These are phyloP conservation scores for Alternaria longipes DNA, from an alignment of 2,329 filamentous ascomycete species.

Conservation along the genomic window DNA sequence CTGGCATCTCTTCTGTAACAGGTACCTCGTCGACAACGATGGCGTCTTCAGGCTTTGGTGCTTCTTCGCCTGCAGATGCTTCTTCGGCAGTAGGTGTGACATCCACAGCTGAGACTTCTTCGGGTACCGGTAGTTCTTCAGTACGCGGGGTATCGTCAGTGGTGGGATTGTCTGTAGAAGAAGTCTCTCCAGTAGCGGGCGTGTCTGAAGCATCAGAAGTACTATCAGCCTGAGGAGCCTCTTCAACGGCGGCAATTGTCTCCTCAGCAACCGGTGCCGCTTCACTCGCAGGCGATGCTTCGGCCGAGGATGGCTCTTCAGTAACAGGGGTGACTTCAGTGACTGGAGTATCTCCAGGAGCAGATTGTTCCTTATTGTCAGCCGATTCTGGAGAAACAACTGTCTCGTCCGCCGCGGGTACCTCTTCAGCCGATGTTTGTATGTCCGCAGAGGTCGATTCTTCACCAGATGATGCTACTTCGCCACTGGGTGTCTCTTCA, in stretches of 20 bases:
- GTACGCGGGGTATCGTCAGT: slow-evolving; percentile 6
- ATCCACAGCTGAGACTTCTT: not conserved
- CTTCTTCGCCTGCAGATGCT: not conserved
- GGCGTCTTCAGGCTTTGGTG: not conserved
- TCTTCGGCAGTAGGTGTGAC: slow-evolving; percentile 2
- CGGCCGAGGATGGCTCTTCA: slow-evolving; percentile 5
- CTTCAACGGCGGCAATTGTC: not conserved
- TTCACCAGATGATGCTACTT: not conserved
- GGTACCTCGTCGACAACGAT: not conserved
- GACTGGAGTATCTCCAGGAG: not conserved
- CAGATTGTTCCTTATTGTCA: not conserved
- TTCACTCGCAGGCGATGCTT: slow-evolving; percentile 1
- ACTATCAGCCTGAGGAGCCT: slow-evolving; percentile 4
- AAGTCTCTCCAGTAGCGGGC: not conserved
- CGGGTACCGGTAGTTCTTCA: not conserved
- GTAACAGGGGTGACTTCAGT: not conserved
- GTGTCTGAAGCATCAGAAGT: slow-evolving; percentile 5
- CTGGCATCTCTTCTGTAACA: not conserved
- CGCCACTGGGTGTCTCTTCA: not conserved
- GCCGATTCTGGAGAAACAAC: not conserved
- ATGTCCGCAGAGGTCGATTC: not conserved
- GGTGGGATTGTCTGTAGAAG: not conserved
- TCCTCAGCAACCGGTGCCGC: slow-evolving; percentile 4
- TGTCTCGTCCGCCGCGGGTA: not conserved
- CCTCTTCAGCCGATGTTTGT: not conserved